A percentile compares a stretch with the other conserved stretches of the same genome.
Conservation (phyloP, 345 rosid genomes). For the Bretschneidera sinensis region DNA sequence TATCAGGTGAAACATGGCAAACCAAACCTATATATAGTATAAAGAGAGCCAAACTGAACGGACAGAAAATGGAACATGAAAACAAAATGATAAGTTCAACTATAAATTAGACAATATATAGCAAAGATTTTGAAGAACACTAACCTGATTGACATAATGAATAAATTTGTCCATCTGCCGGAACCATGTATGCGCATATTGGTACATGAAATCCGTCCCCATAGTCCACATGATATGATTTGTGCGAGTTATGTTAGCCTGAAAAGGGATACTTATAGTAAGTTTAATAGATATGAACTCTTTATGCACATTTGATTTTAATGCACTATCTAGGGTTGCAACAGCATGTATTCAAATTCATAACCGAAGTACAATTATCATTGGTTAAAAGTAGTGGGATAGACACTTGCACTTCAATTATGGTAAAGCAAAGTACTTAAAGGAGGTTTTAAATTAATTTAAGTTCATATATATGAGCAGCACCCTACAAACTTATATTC, state of each 20-base stretch:
- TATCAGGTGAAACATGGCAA: too few species aligned
- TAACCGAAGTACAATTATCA: too few species aligned
- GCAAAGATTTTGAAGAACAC: neutral
- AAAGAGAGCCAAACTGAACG: neutral
- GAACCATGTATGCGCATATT: constrained; percentile 51
- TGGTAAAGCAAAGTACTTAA: too few species aligned
- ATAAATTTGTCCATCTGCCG: constrained; percentile 52
- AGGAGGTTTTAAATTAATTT: too few species aligned
- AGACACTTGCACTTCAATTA: too few species aligned
- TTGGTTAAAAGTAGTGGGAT: too few species aligned
- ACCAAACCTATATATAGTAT: too few species aligned
- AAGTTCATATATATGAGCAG: too few species aligned
- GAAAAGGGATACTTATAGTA: constrained; percentile 2
- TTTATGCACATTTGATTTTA: neutral
- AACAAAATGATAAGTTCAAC: neutral
- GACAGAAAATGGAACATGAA: neutral
- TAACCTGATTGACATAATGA: constrained; percentile 41
- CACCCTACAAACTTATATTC: too few species aligned
- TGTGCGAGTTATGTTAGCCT: constrained; percentile 58
- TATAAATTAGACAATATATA: neutral
- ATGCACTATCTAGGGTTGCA: neutral
- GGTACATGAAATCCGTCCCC: constrained; percentile 57
- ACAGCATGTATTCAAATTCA: too few species aligned
- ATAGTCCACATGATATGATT: constrained; percentile 58
- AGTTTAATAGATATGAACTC: neutral